phyloP scores from a whole-genome alignment of 139 green algal species.

The Axilococcus clingmanii region DNA sequence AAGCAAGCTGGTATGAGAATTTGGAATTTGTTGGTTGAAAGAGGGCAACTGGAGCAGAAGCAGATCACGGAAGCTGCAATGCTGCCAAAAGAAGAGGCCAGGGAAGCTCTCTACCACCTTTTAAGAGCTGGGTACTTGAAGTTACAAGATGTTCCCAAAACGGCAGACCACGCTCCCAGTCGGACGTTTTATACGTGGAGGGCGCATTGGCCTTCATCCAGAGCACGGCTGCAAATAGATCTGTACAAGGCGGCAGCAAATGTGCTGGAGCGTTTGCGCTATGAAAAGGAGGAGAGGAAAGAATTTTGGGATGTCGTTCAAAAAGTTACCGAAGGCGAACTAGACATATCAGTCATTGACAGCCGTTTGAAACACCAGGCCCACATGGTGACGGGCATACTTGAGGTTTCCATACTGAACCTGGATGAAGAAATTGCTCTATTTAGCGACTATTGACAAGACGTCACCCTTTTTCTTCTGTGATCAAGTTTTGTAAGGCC shows the following conservation, averaged over 20 bases:
- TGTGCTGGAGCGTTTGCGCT: conserved; percentile 42
- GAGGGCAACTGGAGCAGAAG: conserved; percentile 80
- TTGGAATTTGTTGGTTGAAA: conserved; percentile 55
- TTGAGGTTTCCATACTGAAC: conserved; percentile 1
- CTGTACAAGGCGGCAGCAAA: conserved; percentile 54
- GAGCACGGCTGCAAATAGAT: conserved; percentile 27
- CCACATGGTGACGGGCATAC: background rate
- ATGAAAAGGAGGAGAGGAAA: conserved; percentile 28
- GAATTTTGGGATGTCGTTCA: conserved; percentile 1
- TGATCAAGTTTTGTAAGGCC: conserved; percentile 11
- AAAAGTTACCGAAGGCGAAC: conserved; percentile 1
- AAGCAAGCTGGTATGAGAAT: conserved; percentile 55
- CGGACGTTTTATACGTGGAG: conserved; percentile 80
- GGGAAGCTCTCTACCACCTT: conserved; percentile 80
- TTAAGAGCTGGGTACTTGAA: conserved; percentile 43
- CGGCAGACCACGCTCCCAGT: conserved; percentile 59
- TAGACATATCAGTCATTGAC: too few species aligned
- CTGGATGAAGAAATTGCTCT: conserved; percentile 5
- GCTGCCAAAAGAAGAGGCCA: conserved; percentile 49
- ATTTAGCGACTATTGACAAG: too few species aligned
- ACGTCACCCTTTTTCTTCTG: conserved; percentile 7
- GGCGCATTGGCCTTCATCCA: conserved; percentile 21
- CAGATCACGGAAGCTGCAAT: conserved; percentile 57
- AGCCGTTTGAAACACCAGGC: too few species aligned
- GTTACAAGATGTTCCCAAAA: conserved; percentile 72